phyloP scores from a whole-genome alignment of 108 stramenopile genomes.

The Nannochloropsis gaditana region DNA sequence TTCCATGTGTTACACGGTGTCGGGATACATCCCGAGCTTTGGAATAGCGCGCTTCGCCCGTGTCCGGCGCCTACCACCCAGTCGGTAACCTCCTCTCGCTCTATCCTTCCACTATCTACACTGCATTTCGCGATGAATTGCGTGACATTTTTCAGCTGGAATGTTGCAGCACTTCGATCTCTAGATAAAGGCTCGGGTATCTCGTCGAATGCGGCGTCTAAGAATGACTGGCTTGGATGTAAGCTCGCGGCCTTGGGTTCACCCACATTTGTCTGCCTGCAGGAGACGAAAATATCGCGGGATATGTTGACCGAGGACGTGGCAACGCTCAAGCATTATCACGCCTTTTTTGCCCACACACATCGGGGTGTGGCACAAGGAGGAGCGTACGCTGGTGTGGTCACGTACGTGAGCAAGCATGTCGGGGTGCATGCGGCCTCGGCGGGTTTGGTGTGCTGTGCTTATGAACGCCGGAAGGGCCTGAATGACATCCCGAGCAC shows the following conservation, averaged over 20 bases:
- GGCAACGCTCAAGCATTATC: constrained; percentile 31
- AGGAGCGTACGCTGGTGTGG: constrained; percentile 42
- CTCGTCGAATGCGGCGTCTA: background rate
- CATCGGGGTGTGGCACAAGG: constrained; percentile 21
- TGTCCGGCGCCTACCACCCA: too few species aligned
- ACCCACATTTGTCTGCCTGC: constrained; percentile 8
- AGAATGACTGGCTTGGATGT: constrained; percentile 3
- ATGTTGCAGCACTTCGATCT: background rate
- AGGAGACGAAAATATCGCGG: background rate
- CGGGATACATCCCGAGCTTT: too few species aligned
- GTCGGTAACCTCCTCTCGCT: background rate
- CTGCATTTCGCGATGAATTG: background rate
- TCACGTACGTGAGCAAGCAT: constrained; percentile 41
- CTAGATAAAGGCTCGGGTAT: background rate
- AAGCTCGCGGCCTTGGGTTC: background rate
- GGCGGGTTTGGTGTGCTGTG: background rate
- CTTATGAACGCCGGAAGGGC: background rate
- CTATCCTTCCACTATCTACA: background rate
- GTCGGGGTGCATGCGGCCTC: constrained; percentile 22
- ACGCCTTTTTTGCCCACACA: constrained; percentile 41
- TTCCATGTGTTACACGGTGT: too few species aligned
- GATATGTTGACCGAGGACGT: constrained; percentile 20
- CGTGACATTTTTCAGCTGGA: constrained; percentile 12
- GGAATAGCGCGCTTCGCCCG: too few species aligned
- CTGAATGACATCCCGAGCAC: background rate